Conservation (phyloP, 768 basidiomycete genomes). For the Naganishia randhawae region DNA sequence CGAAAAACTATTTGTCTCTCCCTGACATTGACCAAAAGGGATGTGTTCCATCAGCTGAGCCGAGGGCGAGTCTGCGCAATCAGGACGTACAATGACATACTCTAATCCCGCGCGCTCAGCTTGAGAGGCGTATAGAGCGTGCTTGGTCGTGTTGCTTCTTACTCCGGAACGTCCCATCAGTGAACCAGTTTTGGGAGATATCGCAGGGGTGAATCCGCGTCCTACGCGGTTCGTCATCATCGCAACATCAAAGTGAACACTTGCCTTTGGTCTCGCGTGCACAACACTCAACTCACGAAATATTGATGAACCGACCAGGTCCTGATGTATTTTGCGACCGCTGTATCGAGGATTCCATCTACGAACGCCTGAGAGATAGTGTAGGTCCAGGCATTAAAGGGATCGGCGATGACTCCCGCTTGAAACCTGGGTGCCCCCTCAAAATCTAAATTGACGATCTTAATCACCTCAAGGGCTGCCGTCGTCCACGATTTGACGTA, state of each 20-base stretch:
- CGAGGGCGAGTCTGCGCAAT: no score
- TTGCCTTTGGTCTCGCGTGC: background rate
- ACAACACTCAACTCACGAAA: background rate
- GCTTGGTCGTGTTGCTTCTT: background rate
- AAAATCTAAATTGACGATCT: background rate
- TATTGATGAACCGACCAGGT: slow-evolving; percentile 1
- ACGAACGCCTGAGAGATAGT: background rate
- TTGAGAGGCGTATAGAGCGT: background rate
- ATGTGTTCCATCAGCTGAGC: background rate
- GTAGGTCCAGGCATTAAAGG: background rate
- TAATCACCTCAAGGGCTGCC: background rate
- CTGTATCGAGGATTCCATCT: slow-evolving; percentile 20
- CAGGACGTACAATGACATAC: background rate
- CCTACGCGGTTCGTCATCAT: background rate
- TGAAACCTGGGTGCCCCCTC: slow-evolving; percentile 19
- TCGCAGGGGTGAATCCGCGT: background rate
- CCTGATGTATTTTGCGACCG: slow-evolving; percentile 5
- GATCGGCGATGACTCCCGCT: slow-evolving; percentile 25
- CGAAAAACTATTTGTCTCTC: slow-evolving; percentile 21
- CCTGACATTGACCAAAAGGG: no score
- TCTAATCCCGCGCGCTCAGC: background rate
- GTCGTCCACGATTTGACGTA: slow-evolving; percentile 27
- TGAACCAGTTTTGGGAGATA: background rate
- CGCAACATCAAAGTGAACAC: background rate
- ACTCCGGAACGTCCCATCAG: background rate